A percentile compares a stretch with the other conserved stretches of the same genome.
These are phyloP conservation scores for Ophiobolus disseminans DNA, from an alignment of 2,329 filamentous ascomycete genomes.

Conservation along the genomic window DNA sequence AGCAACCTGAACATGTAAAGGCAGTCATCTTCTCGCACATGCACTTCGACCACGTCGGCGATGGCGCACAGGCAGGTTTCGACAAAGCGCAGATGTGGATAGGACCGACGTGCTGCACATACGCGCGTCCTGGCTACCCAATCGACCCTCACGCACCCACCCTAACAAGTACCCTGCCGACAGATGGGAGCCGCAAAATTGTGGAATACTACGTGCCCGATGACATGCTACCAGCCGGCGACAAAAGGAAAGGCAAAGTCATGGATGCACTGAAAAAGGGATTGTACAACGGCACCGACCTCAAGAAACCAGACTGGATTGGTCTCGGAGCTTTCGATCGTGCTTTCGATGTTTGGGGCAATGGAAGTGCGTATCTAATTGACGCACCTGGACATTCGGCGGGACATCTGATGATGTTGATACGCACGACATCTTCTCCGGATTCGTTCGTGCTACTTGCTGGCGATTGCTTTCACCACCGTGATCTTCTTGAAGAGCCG, in stretches of 20 bases:
- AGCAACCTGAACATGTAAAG: conserved; percentile 49
- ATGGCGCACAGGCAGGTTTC: conserved; percentile 48
- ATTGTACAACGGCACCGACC: conserved; percentile 35
- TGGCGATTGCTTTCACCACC: conserved; percentile 44
- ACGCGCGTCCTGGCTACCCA: conserved; percentile 41
- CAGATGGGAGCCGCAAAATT: conserved; percentile 54
- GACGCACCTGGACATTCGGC: conserved; percentile 61
- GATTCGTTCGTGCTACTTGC: conserved; percentile 39
- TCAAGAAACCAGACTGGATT: conserved; percentile 45
- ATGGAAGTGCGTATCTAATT: conserved; percentile 58
- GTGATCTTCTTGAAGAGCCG: conserved; percentile 35
- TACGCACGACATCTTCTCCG: conserved; percentile 25
- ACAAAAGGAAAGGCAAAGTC: conserved; percentile 36
- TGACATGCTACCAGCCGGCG: conserved; percentile 33
- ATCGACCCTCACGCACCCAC: conserved; percentile 26
- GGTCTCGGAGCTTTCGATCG: conserved; percentile 52
- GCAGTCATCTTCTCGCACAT: conserved; percentile 50
- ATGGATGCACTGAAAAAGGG: conserved; percentile 29
- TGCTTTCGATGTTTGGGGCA: conserved; percentile 57
- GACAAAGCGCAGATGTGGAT: conserved; percentile 48
- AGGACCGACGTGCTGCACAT: conserved; percentile 44
- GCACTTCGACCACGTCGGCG: conserved; percentile 53
- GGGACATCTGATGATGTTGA: conserved; percentile 57
- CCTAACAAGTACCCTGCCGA: conserved; percentile 54
- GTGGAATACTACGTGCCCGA: conserved; percentile 37